Evolutionary conservation across 345 rosid genomes (phyloP).

Genomic region (Gossypioides kirkii): DNA sequence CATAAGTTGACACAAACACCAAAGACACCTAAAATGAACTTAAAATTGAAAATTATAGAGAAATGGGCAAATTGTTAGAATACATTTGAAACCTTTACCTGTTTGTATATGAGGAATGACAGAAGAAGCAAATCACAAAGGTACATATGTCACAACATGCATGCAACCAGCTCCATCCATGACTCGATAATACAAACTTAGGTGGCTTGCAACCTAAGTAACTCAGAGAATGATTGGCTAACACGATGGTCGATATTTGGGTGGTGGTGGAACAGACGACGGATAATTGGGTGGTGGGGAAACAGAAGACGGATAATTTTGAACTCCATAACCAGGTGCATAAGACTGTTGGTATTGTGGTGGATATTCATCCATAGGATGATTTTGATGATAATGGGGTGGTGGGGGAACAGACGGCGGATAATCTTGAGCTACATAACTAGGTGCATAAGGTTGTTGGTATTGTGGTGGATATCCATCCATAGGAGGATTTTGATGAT

Average conservation of each 20-base stretch:
- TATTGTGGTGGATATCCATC: slow-evolving; percentile 57
- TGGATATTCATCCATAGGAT: slow-evolving; percentile 69
- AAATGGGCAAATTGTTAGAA: neutral
- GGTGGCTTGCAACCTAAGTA: neutral
- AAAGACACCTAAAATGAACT: too few relatives aligned
- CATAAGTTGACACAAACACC: too few relatives aligned
- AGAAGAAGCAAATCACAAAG: neutral
- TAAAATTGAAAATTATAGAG: neutral
- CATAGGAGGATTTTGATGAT: slow-evolving; percentile 62
- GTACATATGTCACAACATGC: neutral
- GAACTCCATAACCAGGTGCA: slow-evolving; percentile 35
- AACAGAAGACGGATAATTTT: slow-evolving; percentile 32
- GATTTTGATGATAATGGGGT: slow-evolving; percentile 36
- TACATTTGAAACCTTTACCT: neutral
- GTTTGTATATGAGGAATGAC: neutral
- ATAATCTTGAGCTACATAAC: slow-evolving; percentile 39
- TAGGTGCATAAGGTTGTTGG: slow-evolving; percentile 30
- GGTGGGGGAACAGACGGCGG: slow-evolving; percentile 35
- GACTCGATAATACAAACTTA: neutral
- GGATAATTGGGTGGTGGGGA: slow-evolving; percentile 32
- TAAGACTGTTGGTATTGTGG: slow-evolving; percentile 37
- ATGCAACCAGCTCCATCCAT: neutral
- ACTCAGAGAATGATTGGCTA: slow-evolving; percentile 25
- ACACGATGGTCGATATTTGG: slow-evolving; percentile 30
- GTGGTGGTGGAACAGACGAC: slow-evolving; percentile 55